These are phyloP conservation scores for Alloteropsis angusta DNA, from an alignment of 202 grass and related monocot species.

Conservation along the genomic window DNA sequence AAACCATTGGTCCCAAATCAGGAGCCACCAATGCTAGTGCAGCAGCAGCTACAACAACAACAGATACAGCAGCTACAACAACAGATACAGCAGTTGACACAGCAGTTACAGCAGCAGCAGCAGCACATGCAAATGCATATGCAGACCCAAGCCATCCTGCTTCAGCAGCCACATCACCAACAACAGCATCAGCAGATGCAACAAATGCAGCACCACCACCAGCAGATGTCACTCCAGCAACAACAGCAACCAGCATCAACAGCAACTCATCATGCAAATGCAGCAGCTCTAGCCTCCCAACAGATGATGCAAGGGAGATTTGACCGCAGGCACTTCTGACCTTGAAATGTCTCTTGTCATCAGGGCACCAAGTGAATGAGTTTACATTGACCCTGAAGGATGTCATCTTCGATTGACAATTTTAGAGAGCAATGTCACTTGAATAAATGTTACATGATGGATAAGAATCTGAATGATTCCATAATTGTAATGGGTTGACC, in stretches of 20 bases:
- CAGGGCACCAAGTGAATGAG: neutral
- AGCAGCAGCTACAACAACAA: slow-evolving; percentile 7
- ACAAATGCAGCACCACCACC: slow-evolving; percentile 4
- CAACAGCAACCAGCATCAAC: neutral
- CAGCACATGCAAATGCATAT: slow-evolving; percentile 42
- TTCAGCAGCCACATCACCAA: slow-evolving; percentile 26
- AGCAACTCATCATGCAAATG: too few species aligned
- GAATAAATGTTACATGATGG: too few species aligned
- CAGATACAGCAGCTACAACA: slow-evolving; percentile 4
- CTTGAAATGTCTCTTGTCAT: neutral
- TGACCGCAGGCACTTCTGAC: neutral
- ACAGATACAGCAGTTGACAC: slow-evolving; percentile 22
- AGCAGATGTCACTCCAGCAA: slow-evolving; percentile 17
- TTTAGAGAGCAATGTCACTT: neutral
- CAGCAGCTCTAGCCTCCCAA: neutral
- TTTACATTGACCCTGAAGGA: neutral
- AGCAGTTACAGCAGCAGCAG: slow-evolving; percentile 25
- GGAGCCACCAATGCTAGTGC: slow-evolving; percentile 29
- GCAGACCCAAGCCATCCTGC: slow-evolving; percentile 22
- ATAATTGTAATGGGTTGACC: too few species aligned
- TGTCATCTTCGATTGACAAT: neutral
- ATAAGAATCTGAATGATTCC: too few species aligned
- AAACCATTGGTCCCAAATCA: slow-evolving; percentile 67
- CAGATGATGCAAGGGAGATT: slow-evolving; percentile 47
- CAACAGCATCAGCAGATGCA: neutral